These are phyloP conservation scores for Forsythia suspensa DNA, from an alignment of 257 asterid genomes.

Conservation along the genomic window DNA sequence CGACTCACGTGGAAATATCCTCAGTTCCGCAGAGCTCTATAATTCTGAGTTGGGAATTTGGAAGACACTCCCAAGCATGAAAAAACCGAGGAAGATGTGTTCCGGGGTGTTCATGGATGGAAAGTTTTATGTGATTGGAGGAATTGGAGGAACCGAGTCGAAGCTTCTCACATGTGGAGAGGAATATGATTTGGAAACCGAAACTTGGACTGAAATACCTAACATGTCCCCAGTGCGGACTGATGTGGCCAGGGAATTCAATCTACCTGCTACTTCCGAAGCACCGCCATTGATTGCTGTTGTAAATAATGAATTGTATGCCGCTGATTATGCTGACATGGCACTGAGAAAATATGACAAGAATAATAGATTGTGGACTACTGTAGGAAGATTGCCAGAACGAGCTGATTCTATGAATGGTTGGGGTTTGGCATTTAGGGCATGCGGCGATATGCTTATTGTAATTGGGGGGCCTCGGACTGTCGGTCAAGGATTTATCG, in stretches of 20 bases:
- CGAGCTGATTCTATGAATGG: slow-evolving; percentile 72
- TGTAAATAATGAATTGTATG: slow-evolving; percentile 71
- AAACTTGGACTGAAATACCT: slow-evolving; percentile 62
- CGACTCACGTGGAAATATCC: slow-evolving; percentile 50
- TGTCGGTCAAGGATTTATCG: slow-evolving; percentile 59
- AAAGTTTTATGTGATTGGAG: slow-evolving; percentile 74
- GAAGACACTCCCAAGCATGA: slow-evolving; percentile 72
- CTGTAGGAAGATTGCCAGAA: slow-evolving; percentile 69
- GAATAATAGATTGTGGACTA: slow-evolving; percentile 43
- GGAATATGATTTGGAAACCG: slow-evolving; percentile 54
- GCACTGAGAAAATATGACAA: slow-evolving; percentile 64
- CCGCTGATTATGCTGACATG: slow-evolving; percentile 70
- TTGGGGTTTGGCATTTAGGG: slow-evolving; percentile 95
- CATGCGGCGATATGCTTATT: slow-evolving; percentile 72
- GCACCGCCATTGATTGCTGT: slow-evolving; percentile 92
- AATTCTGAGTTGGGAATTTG: slow-evolving; percentile 60
- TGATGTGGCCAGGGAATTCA: slow-evolving; percentile 31
- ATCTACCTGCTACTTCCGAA: slow-evolving; percentile 51
- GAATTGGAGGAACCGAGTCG: slow-evolving; percentile 52
- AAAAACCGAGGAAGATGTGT: slow-evolving; percentile 69
- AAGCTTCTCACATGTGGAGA: slow-evolving; percentile 68
- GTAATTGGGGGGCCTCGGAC: slow-evolving; percentile 80
- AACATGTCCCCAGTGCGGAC: slow-evolving; percentile 64
- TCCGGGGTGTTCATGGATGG: slow-evolving; percentile 84
- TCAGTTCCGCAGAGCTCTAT: slow-evolving; percentile 68